phyloP scores from a whole-genome alignment of 768 basidiomycete species.

The Albatrellus ellisii region DNA sequence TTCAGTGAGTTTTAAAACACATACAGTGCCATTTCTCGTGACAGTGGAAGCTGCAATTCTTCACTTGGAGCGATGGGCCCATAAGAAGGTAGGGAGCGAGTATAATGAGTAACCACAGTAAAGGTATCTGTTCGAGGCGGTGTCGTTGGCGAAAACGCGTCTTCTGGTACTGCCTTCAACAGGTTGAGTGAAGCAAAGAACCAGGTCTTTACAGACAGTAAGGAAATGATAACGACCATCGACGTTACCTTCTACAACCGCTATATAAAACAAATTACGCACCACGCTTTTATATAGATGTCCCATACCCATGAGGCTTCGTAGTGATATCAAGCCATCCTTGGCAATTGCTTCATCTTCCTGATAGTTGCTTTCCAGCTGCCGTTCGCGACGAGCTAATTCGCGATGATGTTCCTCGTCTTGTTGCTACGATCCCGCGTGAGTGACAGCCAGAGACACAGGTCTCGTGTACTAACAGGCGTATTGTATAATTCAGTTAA shows the following conservation, averaged over 20 bases:
- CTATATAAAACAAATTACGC: slow-evolving; percentile 24
- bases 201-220: slow-evolving; percentile 51
- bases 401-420: slow-evolving; percentile 34
- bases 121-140: slow-evolving; percentile 36
- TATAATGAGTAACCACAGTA: slow-evolving; percentile 29
- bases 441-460: slow-evolving; percentile 1
- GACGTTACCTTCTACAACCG: too few species aligned
- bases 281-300: slow-evolving; percentile 82
- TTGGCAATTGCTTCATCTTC: slow-evolving; percentile 38
- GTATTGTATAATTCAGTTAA: slow-evolving; percentile 48
- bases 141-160: slow-evolving; percentile 36
- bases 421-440: slow-evolving; percentile 18
- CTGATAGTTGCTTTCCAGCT: slow-evolving; percentile 60
- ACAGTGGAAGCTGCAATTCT: slow-evolving; percentile 59
- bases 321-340: slow-evolving; percentile 55
- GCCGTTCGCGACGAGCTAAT: slow-evolving; percentile 65
- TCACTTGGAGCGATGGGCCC: slow-evolving; percentile 28
- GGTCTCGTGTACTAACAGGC: slow-evolving; percentile 27
- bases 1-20: slow-evolving; percentile 50
- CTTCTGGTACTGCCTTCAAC: slow-evolving; percentile 52
- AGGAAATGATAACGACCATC: slow-evolving; percentile 2
- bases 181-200: slow-evolving; percentile 59
- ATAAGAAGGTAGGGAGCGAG: slow-evolving; percentile 32
- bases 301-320: slow-evolving; percentile 64
- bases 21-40: slow-evolving; percentile 81